phyloP scores from a whole-genome alignment of 2,329 filamentous ascomycete species.

The Colletotrichum karsti region DNA sequence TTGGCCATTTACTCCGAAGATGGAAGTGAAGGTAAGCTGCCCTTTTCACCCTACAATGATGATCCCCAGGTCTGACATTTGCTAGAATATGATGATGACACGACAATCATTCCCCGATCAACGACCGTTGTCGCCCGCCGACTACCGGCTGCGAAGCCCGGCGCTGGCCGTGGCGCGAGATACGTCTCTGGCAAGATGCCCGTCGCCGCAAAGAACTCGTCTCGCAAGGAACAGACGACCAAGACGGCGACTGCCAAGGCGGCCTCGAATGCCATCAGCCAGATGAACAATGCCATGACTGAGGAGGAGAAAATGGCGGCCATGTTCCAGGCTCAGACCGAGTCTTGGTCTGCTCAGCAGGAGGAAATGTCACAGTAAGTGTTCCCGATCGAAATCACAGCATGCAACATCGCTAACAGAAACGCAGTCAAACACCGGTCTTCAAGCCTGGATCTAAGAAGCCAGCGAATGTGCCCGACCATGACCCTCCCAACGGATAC shows the following conservation, averaged over 20 bases:
- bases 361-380: conserved; percentile 87
- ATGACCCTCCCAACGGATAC: conserved; percentile 92
- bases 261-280: conserved; percentile 64
- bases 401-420: conserved; percentile 32
- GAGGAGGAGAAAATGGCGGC: conserved; percentile 95
- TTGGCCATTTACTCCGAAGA: conserved; percentile 94
- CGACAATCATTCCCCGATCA: conserved; percentile 93
- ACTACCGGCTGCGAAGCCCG: conserved; percentile 83
- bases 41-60: neutral
- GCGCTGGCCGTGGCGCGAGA: conserved; percentile 88
- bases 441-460: conserved; percentile 70
- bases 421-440: conserved; percentile 68
- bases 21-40: conserved; percentile 82
- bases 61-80: conserved; percentile 31
- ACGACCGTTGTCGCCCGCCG: conserved; percentile 92
- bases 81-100: conserved; percentile 96
- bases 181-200: conserved; percentile 98
- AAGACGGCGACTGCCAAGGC: conserved; percentile 67
- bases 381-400: neutral
- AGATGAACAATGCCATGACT: conserved; percentile 82
- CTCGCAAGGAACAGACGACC: conserved; percentile 69
- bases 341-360: conserved; percentile 93
- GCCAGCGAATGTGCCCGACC: conserved; percentile 82
- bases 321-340: conserved; percentile 88
- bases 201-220: conserved; percentile 82